Percentiles rank a stretch among this genome's conserved stretches.
Conservation (phyloP, 495 filamentous ascomycete genomes). For the Aspergillus homomorphus region DNA sequence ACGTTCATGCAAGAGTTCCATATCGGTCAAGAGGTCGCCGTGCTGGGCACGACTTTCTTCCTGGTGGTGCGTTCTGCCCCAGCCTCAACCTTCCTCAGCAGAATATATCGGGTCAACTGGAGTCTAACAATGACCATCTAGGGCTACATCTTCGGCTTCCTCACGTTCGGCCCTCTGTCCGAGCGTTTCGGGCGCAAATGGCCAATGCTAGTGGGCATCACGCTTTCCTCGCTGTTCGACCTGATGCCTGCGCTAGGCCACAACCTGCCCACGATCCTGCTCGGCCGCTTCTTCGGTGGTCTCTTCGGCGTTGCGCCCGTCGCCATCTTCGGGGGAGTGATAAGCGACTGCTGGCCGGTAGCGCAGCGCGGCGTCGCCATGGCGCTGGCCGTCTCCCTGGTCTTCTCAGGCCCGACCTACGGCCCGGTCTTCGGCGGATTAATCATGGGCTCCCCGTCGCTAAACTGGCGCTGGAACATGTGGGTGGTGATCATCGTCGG, state of each 20-base stretch:
- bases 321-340: slow-evolving; percentile 36
- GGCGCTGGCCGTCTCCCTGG: slow-evolving; percentile 36
- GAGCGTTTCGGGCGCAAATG: slow-evolving; percentile 21
- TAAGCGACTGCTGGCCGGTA: slow-evolving; percentile 39
- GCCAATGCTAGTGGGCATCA: slow-evolving; percentile 19
- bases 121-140: too few relatives aligned
- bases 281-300: slow-evolving; percentile 42
- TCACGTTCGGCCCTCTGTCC: slow-evolving; percentile 22
- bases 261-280: slow-evolving; percentile 45
- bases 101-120: too few relatives aligned
- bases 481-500: slow-evolving; percentile 21
- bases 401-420: slow-evolving; percentile 39
- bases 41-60: too few relatives aligned
- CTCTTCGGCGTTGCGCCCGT: slow-evolving; percentile 41
- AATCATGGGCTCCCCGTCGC: slow-evolving; percentile 18
- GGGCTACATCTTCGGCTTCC: slow-evolving; percentile 20
- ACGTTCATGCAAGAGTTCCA: too few relatives aligned
- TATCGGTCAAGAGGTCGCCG: too few relatives aligned
- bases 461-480: slow-evolving; percentile 26
- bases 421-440: slow-evolving; percentile 43
- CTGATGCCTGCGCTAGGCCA: slow-evolving; percentile 50
- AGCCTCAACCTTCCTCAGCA: too few relatives aligned
- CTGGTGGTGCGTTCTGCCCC: too few relatives aligned
- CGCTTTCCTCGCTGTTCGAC: slow-evolving; percentile 48
- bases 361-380: slow-evolving; percentile 40